Evolutionary conservation across 257 asterid genomes (phyloP), one percentile per base, ranked within the genome.

Genomic region (Solanum ossicruentum): DNA sequence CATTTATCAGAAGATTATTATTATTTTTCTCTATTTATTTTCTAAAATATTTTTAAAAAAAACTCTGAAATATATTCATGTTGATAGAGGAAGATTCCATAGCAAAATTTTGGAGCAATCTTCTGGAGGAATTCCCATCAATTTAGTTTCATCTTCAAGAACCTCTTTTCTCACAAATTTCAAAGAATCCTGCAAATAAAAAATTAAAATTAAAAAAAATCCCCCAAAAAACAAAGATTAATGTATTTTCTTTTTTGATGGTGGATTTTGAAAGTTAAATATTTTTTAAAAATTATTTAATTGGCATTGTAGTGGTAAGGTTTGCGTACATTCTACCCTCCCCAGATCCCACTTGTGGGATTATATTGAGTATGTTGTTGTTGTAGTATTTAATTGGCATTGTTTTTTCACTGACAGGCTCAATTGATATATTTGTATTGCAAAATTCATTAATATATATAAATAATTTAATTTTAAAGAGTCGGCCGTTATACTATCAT

Each of bases 61-160:
- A 57, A 49, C 0, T 10, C 52, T 12, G 41, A n/a, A 58, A 20
- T 77, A 43, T 75, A 20, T 75, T 86, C 84, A 69, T 43, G 49
- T 83, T 21, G 87, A 85, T 85, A 92, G 80, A 26, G 88, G 85
- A 85, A 96, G 90, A 88, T 89, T 89, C 99, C 98, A 96, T 8
- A 93, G 75, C 84, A 96, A 52, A 88, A 94, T 86, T 88, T 86
- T 92, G 26, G 98, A 93, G 91, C 98, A 96, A 87, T 88, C 95
- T 51, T 89, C 87, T 18, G 86, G 81, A 39, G 97, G 97, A 83
- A 96, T 89, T 43, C 97, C 99, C 90, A 90, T 95, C 88, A 95
- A 88, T 83, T 92, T 93, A 5, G 97, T 90, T 83, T 94, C 98
- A 85, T 94, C 99, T 87, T 95, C 98, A 85, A 94, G 96, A 78